These are phyloP conservation scores for Claviceps arundinis DNA, from an alignment of 2,329 filamentous ascomycete genomes.

Conservation along the genomic window DNA sequence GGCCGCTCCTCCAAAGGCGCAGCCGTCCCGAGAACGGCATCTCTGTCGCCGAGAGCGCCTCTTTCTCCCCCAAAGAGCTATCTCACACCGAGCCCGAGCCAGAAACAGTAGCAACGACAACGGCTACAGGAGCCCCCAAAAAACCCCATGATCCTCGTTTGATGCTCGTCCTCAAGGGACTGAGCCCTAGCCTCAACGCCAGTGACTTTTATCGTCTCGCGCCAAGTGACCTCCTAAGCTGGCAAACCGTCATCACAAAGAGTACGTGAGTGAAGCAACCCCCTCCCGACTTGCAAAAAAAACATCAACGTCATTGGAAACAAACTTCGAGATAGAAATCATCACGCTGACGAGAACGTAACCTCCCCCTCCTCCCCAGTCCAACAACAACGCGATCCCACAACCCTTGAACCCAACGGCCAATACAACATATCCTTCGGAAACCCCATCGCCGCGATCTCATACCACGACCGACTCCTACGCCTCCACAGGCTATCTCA, in stretches of 20 bases:
- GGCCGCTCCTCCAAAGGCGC: slow-evolving; percentile 6
- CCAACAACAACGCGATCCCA: slow-evolving; percentile 49
- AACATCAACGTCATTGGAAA: background rate
- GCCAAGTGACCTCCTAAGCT: slow-evolving; percentile 52
- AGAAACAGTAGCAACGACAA: background rate
- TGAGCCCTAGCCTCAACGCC: slow-evolving; percentile 45
- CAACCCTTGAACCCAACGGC: slow-evolving; percentile 48
- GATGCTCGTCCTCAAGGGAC: slow-evolving; percentile 44
- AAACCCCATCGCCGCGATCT: slow-evolving; percentile 38
- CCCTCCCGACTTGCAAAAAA: background rate
- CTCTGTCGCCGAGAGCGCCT: background rate
- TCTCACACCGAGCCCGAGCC: background rate
- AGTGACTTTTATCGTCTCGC: slow-evolving; percentile 60
- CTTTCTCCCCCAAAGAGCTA: too few relatives aligned
- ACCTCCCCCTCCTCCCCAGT: slow-evolving; percentile 21
- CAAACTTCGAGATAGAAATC: background rate
- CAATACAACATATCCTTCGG: slow-evolving; percentile 57
- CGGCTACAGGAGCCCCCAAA: background rate
- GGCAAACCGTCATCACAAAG: slow-evolving; percentile 50
- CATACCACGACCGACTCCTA: slow-evolving; percentile 36
- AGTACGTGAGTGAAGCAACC: slow-evolving; percentile 19
- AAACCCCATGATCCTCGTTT: slow-evolving; percentile 3
- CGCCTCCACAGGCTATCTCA: slow-evolving; percentile 20
- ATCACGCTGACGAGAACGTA: background rate
- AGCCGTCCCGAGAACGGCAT: background rate